Evolutionary conservation across 2,329 filamentous ascomycete species (phyloP), one percentile per base, ranked within the genome.

Genomic region (Tympanopsis confertula): DNA sequence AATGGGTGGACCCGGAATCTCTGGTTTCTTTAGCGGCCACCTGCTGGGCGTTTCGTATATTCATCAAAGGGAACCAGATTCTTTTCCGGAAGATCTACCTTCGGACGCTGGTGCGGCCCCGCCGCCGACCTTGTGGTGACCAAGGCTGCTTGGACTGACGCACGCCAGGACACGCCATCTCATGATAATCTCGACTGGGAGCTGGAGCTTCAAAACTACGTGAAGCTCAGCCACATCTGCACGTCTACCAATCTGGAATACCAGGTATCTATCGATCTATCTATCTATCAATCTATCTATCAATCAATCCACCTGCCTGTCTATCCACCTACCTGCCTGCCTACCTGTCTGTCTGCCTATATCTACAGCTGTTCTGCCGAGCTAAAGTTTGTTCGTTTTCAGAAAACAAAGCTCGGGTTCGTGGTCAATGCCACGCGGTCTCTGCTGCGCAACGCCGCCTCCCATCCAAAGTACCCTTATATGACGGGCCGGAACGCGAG

Each of bases 351-450:
- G n/a, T n/a, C n/a, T n/a, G n/a, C n/a, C n/a, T n/a, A n/a, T n/a
- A n/a, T n/a, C n/a, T n/a, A 17, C 18, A n/a, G 10, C 15, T 3
- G 4, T 5, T 13, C 43, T n/a, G 13, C 30, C 20, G 20, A 33
- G 18, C 1, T 14, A 38, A 24, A 28, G 26, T 4, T 17, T 22
- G n/a, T 30, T 35, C 17, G 5, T 7, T 13, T 37, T 14, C 24
- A 68, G 61, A 58, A 59, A 41, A 42, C 53, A 4, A 57, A 72
- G 19, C 53, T 75, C 5, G 51, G 56, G 5, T 71, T 73, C 42
- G 65, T 74, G 29, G 58, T 65, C 44, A 42, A 57, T 10, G 58
- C 63, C 0, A 60, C 72, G 19, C 63, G 57, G 13, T 53, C 59
- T 14, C 52, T 74, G 15, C 61, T 74, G 37, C 55, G 52, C 38